phyloP scores from a whole-genome alignment of 352 stramenopile species.

The Phytophthora fragariaefolia region DNA sequence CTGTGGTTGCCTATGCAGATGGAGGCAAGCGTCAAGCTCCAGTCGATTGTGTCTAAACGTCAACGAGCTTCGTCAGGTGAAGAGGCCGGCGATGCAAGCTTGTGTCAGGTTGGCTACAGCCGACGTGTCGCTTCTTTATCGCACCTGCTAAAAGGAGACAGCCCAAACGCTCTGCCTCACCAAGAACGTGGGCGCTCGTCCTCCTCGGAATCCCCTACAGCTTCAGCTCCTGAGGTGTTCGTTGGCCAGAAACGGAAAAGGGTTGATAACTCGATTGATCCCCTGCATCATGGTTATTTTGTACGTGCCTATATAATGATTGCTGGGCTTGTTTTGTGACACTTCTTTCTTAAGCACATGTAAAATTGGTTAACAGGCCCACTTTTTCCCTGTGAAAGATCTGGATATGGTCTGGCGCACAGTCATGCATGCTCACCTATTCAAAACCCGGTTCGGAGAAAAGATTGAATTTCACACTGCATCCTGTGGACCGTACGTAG shows the following conservation, averaged over 20 bases:
- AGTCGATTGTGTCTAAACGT: constrained; percentile 16
- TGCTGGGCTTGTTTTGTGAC: no score
- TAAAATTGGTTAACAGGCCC: constrained; percentile 44
- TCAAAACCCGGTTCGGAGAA: constrained; percentile 65
- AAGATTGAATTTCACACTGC: constrained; percentile 73
- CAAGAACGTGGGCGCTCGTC: constrained; percentile 16
- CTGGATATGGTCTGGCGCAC: constrained; percentile 70
- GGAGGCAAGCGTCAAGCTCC: constrained; percentile 21
- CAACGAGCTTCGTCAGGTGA: neutral
- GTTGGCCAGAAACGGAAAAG: constrained; percentile 44
- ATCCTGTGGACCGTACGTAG: constrained; percentile 56
- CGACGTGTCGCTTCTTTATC: constrained; percentile 11
- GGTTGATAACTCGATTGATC: constrained; percentile 8
- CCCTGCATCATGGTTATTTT: constrained; percentile 39
- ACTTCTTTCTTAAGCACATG: no score
- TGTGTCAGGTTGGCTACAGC: constrained; percentile 6
- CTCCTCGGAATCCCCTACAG: constrained; percentile 26
- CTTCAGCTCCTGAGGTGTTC: constrained; percentile 3
- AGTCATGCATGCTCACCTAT: constrained; percentile 67
- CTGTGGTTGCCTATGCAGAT: constrained; percentile 21
- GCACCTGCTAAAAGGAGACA: constrained; percentile 48
- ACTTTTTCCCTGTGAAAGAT: constrained; percentile 64
- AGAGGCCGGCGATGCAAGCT: neutral
- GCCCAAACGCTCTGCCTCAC: constrained; percentile 2
- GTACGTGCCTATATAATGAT: constrained; percentile 42